Evolutionary conservation across 2,329 filamentous ascomycete species (phyloP).

Genomic region (Aphanoascus verrucosus): DNA sequence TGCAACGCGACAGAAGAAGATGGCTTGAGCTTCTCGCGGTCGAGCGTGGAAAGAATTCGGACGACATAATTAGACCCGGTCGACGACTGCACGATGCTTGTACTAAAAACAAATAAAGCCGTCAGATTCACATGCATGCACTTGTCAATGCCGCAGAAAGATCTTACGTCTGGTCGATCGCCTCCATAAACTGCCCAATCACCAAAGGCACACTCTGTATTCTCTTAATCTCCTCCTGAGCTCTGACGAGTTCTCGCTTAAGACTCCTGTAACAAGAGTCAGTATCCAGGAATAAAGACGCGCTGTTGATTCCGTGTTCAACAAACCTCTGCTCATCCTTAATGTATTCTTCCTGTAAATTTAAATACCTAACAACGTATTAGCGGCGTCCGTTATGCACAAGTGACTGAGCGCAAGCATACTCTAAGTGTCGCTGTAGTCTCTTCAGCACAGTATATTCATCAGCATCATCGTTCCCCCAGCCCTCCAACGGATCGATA

Average conservation of each 20-base stretch:
- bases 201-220: slow-evolving; percentile 97
- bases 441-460: slow-evolving; percentile 95
- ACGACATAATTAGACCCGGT: slow-evolving; percentile 99
- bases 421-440: slow-evolving; percentile 92
- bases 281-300: slow-evolving; percentile 12
- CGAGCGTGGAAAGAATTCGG: slow-evolving; percentile 92
- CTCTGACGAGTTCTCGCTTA: slow-evolving; percentile 91
- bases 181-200: slow-evolving; percentile 99
- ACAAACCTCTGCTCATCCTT: slow-evolving; percentile 91
- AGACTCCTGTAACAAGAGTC: slow-evolving; percentile 54
- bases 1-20: slow-evolving; percentile 96
- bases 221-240: slow-evolving; percentile 98
- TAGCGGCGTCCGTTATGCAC: slow-evolving; percentile 18
- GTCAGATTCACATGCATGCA: not conserved
- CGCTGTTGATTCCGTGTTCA: not conserved
- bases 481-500: slow-evolving; percentile 79
- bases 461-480: slow-evolving; percentile 69
- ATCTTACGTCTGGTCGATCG: slow-evolving; percentile 89
- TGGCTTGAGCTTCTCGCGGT: slow-evolving; percentile 95
- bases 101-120: slow-evolving; percentile 44
- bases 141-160: no score
- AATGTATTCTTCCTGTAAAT: slow-evolving; percentile 99
- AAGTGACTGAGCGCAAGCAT: slow-evolving; percentile 28
- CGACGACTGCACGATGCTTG: slow-evolving; percentile 95
- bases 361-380: slow-evolving; percentile 59